A percentile compares a stretch with the other conserved stretches of the same genome.
phyloP scores from a whole-genome alignment of 345 rosid species.

The Pelargonium nanum region DNA sequence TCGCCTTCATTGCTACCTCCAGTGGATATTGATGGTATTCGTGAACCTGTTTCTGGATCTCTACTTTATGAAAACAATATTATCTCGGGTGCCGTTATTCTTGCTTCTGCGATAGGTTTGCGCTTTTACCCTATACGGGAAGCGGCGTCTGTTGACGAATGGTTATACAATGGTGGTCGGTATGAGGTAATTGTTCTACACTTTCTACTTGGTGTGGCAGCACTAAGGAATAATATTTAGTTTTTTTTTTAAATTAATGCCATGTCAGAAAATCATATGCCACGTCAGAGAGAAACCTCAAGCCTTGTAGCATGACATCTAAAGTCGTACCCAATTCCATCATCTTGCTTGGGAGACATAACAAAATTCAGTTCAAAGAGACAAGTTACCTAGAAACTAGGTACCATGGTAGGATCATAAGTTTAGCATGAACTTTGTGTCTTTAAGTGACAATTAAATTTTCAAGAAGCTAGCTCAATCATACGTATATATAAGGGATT shows the following conservation, averaged over 20 bases:
- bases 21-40: no score
- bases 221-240: no score
- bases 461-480: neutral
- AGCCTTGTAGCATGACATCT: no score
- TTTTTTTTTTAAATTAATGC: no score
- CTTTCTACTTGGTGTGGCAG: no score
- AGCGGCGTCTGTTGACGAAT: no score
- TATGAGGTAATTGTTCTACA: no score
- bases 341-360: neutral
- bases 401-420: neutral
- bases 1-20: no score
- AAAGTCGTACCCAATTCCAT: neutral
- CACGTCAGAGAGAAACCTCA: no score
- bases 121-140: neutral
- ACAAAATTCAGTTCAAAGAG: neutral
- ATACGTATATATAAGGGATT: no score
- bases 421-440: neutral
- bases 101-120: neutral
- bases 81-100: constrained; percentile 1
- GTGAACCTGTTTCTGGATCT: neutral
- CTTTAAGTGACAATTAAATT: neutral
- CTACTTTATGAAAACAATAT: constrained; percentile 9
- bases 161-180: no score
- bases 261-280: no score
- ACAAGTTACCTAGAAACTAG: neutral